Evolutionary conservation across 495 filamentous ascomycete species (phyloP).

Genomic region (Annulohypoxylon moriforme): DNA sequence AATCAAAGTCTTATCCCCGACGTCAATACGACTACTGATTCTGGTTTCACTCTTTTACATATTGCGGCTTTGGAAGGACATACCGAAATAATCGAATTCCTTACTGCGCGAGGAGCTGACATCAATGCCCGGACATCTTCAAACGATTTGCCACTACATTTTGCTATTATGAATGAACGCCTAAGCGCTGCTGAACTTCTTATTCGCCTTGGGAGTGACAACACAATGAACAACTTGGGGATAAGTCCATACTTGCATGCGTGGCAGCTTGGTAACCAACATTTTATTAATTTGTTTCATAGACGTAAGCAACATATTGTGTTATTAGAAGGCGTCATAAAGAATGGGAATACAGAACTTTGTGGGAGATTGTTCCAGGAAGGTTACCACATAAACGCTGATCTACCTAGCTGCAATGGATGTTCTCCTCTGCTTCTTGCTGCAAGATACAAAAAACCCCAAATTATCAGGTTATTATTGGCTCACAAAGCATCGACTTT

Average conservation of each 20-base stretch:
- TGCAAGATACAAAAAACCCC: neutral
- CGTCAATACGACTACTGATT: neutral
- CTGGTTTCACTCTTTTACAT: constrained; percentile 1
- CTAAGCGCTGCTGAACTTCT: neutral
- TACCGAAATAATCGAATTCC: neutral
- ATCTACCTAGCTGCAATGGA: constrained; percentile 4
- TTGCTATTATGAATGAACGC: neutral
- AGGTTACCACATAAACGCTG: neutral
- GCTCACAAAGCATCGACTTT: constrained; percentile 5
- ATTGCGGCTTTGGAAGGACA: neutral
- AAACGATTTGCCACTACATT: neutral
- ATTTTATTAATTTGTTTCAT: neutral
- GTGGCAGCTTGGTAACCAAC: neutral
- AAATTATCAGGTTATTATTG: constrained; percentile 3
- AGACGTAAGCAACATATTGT: neutral
- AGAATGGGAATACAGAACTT: neutral
- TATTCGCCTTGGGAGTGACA: neutral
- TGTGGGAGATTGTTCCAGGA: neutral
- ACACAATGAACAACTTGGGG: neutral
- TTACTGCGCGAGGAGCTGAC: neutral
- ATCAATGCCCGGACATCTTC: constrained; percentile 4
- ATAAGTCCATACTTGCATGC: neutral
- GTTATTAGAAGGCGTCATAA: neutral
- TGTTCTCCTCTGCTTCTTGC: constrained; percentile 16
- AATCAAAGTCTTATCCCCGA: neutral